Evolutionary conservation across 2,329 filamentous ascomycete genomes (phyloP), one percentile per base, ranked within the genome.

Genomic region (Xylariaceae sp.): DNA sequence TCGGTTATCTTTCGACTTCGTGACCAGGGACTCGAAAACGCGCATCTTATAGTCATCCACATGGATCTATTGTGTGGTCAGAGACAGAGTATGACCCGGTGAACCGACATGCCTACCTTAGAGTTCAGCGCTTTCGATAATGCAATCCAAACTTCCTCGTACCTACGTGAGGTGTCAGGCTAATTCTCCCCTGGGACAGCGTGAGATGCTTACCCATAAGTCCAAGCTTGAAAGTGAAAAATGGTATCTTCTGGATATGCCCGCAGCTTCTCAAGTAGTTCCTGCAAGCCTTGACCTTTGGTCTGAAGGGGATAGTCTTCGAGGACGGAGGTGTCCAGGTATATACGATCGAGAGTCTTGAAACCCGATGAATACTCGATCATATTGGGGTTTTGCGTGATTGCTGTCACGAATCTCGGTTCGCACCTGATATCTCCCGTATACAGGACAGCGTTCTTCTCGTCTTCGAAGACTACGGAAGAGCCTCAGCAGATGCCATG

Each of bases 91-190:
- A 6, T 4, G n/a, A n/a, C n/a, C n/a, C n/a, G n/a, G 11, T 24
- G 6, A 24, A 24, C 7, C 21, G 21, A 7, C 21, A 24, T 5
- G 8, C 11, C 41, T 61, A 82, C 81, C 55, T 70, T 73, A 3
- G 81, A 82, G 5, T 76, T 64, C 1, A 96, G 66, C 9, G 79
- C 76, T 15, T 80, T 74, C 0, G 88, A 81, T 1, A 97, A 64
- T 0, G 87, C 83, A 42, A 88, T 68, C 88, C 88, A 96, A 0
- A 95, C 88, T 36, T 94, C 85, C 58, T 97, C 89, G 47, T 96
- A 95, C 1, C 72, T 73, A 13, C 9, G 9, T 11, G 7, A 8
- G 11, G 1, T 12, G 9, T 31, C 36, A 50, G 41, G 6, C 30
- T n/a, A 14, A 24, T 11, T 24, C 14, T 31, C 17, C 3, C 8